Conservation (phyloP, 1,284 basidiomycete genomes). For the Cryptococcus jaspeensis region DNA sequence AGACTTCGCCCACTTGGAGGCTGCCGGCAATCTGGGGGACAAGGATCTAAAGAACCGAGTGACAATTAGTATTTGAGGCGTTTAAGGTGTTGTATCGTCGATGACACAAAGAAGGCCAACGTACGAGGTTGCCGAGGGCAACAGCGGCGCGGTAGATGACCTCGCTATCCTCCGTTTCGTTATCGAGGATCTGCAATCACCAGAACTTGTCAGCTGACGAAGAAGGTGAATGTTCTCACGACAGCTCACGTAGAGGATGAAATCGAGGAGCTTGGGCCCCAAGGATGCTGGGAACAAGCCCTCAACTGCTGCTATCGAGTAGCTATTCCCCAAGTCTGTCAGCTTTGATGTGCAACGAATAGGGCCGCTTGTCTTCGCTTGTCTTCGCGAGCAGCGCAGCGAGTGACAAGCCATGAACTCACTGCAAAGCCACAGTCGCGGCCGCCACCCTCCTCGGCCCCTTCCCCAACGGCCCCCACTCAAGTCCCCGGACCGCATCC, state of each 20-base stretch:
- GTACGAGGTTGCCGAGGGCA: constrained; percentile 82
- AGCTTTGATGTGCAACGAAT: background rate
- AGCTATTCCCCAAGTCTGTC: constrained; percentile 33
- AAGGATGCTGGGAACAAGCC: background rate
- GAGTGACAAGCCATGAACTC: no score
- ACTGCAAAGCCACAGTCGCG: constrained; percentile 50
- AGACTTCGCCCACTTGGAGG: constrained; percentile 40
- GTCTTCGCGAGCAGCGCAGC: no score
- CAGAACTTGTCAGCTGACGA: background rate
- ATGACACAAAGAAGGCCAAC: constrained; percentile 40
- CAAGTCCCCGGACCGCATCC: constrained; percentile 53
- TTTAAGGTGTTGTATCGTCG: background rate
- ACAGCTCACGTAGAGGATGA: constrained; percentile 23
- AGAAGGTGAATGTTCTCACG: no score
- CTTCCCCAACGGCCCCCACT: constrained; percentile 31
- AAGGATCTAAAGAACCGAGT: constrained; percentile 10
- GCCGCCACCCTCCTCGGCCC: constrained; percentile 35
- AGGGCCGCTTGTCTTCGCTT: no score
- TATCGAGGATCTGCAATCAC: constrained; percentile 58
- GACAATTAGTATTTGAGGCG: background rate
- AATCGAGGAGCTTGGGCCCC: constrained; percentile 10
- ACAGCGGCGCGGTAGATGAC: constrained; percentile 79
- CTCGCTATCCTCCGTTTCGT: constrained; percentile 74
- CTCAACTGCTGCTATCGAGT: constrained; percentile 37
- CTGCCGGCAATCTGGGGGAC: constrained; percentile 39